Evolutionary conservation across 2,329 filamentous ascomycete species (phyloP).

Genomic region (Neocatenulostroma microsporum): DNA sequence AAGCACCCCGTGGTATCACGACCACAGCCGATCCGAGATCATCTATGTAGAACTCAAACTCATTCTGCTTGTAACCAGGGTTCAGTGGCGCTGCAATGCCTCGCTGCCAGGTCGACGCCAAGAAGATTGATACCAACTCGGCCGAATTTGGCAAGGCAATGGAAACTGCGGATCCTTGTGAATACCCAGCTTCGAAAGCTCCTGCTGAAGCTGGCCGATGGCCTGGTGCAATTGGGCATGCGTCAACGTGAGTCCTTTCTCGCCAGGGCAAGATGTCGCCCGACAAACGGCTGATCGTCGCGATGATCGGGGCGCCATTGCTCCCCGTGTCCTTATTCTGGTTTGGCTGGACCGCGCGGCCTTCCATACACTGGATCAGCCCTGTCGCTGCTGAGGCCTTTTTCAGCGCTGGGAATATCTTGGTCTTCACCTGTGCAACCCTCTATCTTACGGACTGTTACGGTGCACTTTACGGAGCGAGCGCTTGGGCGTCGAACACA

Average conservation of each 20-base stretch:
- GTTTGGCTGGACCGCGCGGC: constrained; percentile 34
- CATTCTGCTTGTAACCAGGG: constrained; percentile 77
- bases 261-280: constrained; percentile 34
- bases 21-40: constrained; percentile 74
- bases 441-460: constrained; percentile 16
- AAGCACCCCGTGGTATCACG: constrained; percentile 59
- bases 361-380: constrained; percentile 32
- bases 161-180: constrained; percentile 59
- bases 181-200: constrained; percentile 6
- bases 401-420: constrained; percentile 30
- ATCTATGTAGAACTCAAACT: constrained; percentile 89
- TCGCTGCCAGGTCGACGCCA: constrained; percentile 78
- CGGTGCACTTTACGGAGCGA: constrained; percentile 28
- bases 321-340: constrained; percentile 40
- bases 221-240: constrained; percentile 4
- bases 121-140: constrained; percentile 80
- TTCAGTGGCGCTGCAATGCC: constrained; percentile 81
- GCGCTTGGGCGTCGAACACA: constrained; percentile 67
- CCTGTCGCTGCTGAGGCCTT: constrained; percentile 33
- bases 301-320: constrained; percentile 33
- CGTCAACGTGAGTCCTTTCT: constrained; percentile 4
- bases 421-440: constrained; percentile 24
- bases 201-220: constrained; percentile 6
- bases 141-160: constrained; percentile 79
- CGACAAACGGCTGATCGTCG: constrained; percentile 33